These are phyloP conservation scores for Datura wrightii DNA, from an alignment of 257 asterid genomes.

Conservation along the genomic window DNA sequence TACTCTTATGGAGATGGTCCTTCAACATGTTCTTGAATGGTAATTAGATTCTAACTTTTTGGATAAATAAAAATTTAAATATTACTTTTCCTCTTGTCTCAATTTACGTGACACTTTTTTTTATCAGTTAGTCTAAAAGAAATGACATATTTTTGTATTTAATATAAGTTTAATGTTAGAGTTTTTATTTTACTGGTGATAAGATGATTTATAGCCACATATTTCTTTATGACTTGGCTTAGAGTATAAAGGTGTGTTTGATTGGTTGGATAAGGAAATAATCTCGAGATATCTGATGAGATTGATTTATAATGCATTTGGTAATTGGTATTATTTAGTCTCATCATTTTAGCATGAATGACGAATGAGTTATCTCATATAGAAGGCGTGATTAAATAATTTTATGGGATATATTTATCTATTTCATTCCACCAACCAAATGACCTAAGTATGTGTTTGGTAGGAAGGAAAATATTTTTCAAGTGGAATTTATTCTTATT, in stretches of 20 bases:
- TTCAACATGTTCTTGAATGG: conserved; percentile 53
- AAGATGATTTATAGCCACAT: neutral
- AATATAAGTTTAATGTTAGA: neutral
- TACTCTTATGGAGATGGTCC: conserved; percentile 49
- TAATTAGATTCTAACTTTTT: neutral
- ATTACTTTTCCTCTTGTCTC: neutral
- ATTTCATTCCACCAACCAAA: too few species aligned
- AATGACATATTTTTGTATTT: neutral
- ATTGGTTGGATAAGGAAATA: neutral
- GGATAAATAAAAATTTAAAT: neutral
- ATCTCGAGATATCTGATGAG: too few species aligned
- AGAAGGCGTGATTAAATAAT: too few species aligned
- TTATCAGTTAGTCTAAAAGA: accelerated
- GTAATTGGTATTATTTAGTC: too few species aligned
- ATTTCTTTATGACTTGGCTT: neutral
- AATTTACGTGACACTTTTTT: neutral
- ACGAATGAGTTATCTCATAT: too few species aligned
- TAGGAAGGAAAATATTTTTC: too few species aligned
- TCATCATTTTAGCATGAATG: too few species aligned
- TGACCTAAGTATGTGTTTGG: too few species aligned
- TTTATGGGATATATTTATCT: too few species aligned
- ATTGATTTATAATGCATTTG: too few species aligned
- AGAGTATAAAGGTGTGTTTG: neutral
- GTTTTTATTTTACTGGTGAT: neutral
- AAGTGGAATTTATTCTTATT: neutral